Evolutionary conservation across 2,329 filamentous ascomycete species (phyloP).

Genomic region (Aspergillus hiratsukae): DNA sequence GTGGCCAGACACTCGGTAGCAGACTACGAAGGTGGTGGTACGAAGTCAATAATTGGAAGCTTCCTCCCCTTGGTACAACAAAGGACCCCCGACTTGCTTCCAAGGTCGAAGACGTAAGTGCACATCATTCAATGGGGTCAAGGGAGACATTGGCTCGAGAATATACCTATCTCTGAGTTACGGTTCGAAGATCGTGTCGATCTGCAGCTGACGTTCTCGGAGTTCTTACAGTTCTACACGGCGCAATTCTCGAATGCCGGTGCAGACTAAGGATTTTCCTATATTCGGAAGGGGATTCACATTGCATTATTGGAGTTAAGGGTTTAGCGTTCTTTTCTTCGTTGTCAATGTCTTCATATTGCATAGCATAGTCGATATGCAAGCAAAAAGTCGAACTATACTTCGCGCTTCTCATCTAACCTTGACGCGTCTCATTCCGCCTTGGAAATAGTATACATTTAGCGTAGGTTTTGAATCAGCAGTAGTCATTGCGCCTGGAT

Average conservation of each 20-base stretch:
- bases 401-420: neutral
- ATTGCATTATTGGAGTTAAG: slow-evolving; percentile 15
- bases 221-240: slow-evolving; percentile 36
- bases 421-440: neutral
- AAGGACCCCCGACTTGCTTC: slow-evolving; percentile 30
- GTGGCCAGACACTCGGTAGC: slow-evolving; percentile 71
- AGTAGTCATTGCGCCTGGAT: neutral
- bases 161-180: neutral
- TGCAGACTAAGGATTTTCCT: slow-evolving; percentile 19
- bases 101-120: slow-evolving; percentile 43
- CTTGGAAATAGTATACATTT: neutral
- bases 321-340: slow-evolving; percentile 5
- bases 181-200: neutral
- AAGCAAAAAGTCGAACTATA: neutral
- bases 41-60: slow-evolving; percentile 82
- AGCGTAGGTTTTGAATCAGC: neutral
- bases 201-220: slow-evolving; percentile 25
- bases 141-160: neutral
- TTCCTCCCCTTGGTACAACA: slow-evolving; percentile 48
- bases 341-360: neutral
- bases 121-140: neutral
- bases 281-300: neutral
- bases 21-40: slow-evolving; percentile 90
- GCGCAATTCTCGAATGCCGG: slow-evolving; percentile 32
- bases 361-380: neutral